phyloP scores from a whole-genome alignment of 768 basidiomycete species.

The Termitomyces bulborhizus region DNA sequence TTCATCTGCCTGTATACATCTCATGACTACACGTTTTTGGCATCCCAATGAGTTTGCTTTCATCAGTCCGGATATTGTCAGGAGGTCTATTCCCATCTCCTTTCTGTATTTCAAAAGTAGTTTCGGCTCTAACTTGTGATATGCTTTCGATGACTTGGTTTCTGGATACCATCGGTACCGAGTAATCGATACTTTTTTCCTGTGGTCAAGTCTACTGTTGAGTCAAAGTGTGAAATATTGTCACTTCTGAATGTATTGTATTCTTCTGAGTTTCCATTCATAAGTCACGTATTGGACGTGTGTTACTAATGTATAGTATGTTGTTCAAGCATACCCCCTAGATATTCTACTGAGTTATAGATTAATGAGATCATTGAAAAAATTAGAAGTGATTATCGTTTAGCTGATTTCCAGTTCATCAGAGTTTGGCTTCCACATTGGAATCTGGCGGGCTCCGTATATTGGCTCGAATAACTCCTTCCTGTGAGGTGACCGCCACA shows the following conservation, averaged over 20 bases:
- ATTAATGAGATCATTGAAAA: background rate
- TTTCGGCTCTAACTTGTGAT: constrained; percentile 1
- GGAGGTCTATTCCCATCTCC: constrained; percentile 2
- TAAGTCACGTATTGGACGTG: background rate
- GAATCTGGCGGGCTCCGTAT: constrained; percentile 33
- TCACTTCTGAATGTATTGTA: background rate
- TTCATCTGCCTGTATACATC: constrained; percentile 13
- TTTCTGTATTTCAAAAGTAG: constrained; percentile 8
- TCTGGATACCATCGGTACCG: constrained; percentile 1
- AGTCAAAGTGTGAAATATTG: background rate
- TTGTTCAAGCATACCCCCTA: background rate
- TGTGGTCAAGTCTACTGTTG: background rate
- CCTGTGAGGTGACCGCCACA: constrained; percentile 74
- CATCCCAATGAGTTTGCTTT: constrained; percentile 3
- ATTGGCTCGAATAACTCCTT: constrained; percentile 68
- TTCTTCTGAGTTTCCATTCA: background rate
- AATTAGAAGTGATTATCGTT: background rate
- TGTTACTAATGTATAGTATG: too few relatives aligned
- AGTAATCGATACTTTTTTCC: background rate
- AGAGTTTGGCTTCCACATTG: constrained; percentile 29
- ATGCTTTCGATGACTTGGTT: constrained; percentile 4
- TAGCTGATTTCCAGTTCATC: background rate
- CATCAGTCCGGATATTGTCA: constrained; percentile 1
- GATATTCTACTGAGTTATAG: background rate
- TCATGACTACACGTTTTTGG: constrained; percentile 2